Evolutionary conservation across 257 asterid genomes (phyloP).

Genomic region (Ligustrum vulgare): DNA sequence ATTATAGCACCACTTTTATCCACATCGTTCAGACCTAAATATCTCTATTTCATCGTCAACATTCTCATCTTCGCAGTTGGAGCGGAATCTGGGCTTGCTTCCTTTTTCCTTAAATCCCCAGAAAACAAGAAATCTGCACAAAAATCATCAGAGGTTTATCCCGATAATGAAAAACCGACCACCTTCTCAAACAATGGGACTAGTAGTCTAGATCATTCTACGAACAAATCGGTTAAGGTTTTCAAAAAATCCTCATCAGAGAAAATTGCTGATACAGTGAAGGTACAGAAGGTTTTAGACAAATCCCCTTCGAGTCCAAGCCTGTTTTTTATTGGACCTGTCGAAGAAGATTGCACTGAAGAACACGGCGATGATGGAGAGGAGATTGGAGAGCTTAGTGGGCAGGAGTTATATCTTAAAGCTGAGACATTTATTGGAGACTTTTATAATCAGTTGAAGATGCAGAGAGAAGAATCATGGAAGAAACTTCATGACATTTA

Average conservation of each 20-base stretch:
- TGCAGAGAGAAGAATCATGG: conserved; percentile 67
- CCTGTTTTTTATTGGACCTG: conserved; percentile 45
- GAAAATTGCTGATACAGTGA: conserved; percentile 18
- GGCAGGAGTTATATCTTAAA: conserved; percentile 52
- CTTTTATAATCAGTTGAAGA: conserved; percentile 61
- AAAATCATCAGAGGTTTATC: conserved; percentile 6
- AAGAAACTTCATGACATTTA: conserved; percentile 36
- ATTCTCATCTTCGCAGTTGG: conserved; percentile 54
- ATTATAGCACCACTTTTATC: conserved; percentile 46
- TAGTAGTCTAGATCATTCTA: background rate
- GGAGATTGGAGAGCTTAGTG: conserved; percentile 29
- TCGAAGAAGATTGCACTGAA: conserved; percentile 15
- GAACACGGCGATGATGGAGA: conserved; percentile 20
- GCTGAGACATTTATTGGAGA: conserved; percentile 70
- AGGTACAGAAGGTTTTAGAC: background rate
- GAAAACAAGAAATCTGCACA: conserved; percentile 23
- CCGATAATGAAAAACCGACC: background rate
- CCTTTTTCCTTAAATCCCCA: conserved; percentile 38
- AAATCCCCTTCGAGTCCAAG: conserved; percentile 39
- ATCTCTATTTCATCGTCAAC: conserved; percentile 53
- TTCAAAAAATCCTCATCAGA: conserved; percentile 26
- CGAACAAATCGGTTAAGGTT: conserved; percentile 7
- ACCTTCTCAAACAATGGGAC: background rate
- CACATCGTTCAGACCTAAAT: conserved; percentile 45
- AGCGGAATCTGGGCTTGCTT: conserved; percentile 62